phyloP scores from a whole-genome alignment of 169 alveolate genomes.

The Eimeria sp. region DNA sequence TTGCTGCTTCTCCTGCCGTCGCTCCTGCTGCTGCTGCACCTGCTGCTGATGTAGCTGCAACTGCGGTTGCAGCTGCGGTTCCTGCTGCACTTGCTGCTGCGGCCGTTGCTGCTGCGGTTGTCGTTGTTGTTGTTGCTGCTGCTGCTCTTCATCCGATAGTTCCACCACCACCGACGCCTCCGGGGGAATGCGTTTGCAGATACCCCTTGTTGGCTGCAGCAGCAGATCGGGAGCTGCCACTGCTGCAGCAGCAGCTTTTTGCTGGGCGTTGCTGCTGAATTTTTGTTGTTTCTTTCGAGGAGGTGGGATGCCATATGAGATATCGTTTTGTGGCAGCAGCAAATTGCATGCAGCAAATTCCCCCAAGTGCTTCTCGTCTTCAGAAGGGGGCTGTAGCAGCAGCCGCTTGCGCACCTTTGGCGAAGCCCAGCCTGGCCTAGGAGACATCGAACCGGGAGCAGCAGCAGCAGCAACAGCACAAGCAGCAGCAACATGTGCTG shows the following conservation, averaged over 20 bases:
- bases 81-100: no score
- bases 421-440: neutral
- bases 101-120: neutral
- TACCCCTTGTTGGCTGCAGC: neutral
- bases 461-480: no score
- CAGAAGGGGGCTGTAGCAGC: neutral
- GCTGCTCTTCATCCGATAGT: neutral
- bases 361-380: neutral
- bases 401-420: slow-evolving; percentile 30
- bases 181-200: neutral
- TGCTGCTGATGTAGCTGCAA: neutral
- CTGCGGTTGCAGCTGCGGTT: no score
- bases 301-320: neutral
- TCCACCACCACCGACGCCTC: slow-evolving; percentile 44
- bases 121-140: neutral
- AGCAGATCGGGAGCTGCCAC: neutral
- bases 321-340: neutral
- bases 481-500: no score
- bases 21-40: slow-evolving; percentile 1
- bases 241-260: neutral
- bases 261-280: neutral
- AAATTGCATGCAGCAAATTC: neutral
- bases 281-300: slow-evolving; percentile 18
- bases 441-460: neutral
- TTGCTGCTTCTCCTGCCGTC: neutral